Conservation (phyloP, 331 rosid genomes). For the Quercus tomentella region DNA sequence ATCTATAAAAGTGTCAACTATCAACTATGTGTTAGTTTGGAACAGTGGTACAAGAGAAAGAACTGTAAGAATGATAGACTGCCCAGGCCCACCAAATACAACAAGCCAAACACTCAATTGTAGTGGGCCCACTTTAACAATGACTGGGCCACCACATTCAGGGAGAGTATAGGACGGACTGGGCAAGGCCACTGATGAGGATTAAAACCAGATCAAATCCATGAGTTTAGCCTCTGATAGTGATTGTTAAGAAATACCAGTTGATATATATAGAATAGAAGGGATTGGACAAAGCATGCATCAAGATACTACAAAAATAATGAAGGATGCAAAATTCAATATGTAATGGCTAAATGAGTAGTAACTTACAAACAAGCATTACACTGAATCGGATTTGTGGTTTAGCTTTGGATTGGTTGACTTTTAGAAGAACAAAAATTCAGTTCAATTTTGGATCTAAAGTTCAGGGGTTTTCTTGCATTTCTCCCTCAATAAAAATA, state of each 20-base stretch:
- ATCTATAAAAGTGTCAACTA: no score
- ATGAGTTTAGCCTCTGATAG: background rate
- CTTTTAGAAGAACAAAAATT: no score
- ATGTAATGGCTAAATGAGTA: background rate
- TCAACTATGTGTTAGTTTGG: background rate
- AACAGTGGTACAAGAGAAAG: background rate
- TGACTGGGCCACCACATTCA: background rate
- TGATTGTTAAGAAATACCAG: background rate
- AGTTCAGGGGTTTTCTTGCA: no score
- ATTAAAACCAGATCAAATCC: background rate
- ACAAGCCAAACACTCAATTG: background rate
- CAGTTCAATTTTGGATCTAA: no score
- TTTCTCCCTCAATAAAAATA: background rate
- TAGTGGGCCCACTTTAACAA: background rate
- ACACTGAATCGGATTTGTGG: background rate
- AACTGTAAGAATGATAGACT: background rate
- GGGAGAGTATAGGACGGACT: background rate
- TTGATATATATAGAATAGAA: background rate
- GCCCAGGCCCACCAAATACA: background rate
- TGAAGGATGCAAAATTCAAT: background rate
- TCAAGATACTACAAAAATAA: background rate
- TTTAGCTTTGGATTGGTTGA: no score
- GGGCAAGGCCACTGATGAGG: background rate
- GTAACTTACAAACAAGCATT: background rate
- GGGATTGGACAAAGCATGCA: background rate